Evolutionary conservation across 495 filamentous ascomycete species (phyloP).

Genomic region (Trypethelium eluteriae): DNA sequence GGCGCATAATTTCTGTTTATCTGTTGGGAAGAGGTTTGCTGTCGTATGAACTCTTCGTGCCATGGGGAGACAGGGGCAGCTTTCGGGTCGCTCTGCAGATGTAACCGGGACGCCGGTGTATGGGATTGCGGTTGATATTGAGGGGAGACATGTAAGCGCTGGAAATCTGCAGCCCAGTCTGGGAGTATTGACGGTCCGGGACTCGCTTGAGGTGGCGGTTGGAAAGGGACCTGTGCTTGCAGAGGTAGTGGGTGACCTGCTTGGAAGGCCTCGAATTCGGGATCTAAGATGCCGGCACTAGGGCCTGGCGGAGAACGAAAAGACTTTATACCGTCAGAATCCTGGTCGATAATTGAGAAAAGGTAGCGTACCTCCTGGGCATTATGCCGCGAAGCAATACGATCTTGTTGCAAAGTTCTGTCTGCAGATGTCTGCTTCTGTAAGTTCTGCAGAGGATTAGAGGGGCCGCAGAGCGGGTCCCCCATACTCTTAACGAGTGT

Average conservation of each 20-base stretch:
- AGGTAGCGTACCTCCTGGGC: slow-evolving; percentile 46
- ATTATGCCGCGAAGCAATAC: slow-evolving; percentile 48
- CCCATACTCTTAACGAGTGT: slow-evolving; percentile 49
- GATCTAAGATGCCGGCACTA: slow-evolving; percentile 51
- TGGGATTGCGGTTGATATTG: slow-evolving; percentile 12
- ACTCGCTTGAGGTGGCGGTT: slow-evolving; percentile 18
- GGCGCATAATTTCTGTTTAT: background rate
- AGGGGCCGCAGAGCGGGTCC: slow-evolving; percentile 79
- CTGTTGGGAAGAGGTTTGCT: background rate
- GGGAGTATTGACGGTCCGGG: slow-evolving; percentile 19
- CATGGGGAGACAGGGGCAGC: slow-evolving; percentile 27
- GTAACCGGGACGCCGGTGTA: slow-evolving; percentile 21
- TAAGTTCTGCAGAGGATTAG: slow-evolving; percentile 78
- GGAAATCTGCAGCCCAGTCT: slow-evolving; percentile 39
- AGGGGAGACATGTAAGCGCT: slow-evolving; percentile 30
- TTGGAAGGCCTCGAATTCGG: slow-evolving; percentile 67
- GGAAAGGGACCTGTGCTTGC: slow-evolving; percentile 23
- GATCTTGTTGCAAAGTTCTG: slow-evolving; percentile 78
- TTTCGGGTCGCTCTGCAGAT: slow-evolving; percentile 11
- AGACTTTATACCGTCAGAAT: slow-evolving; percentile 37
- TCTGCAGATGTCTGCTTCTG: slow-evolving; percentile 73
- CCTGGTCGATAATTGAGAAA: slow-evolving; percentile 18
- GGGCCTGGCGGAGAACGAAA: slow-evolving; percentile 52
- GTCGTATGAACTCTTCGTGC: slow-evolving; percentile 31
- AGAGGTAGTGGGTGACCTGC: slow-evolving; percentile 40